Conservation (phyloP, 2,329 filamentous ascomycete species). For the Venturia asperata region DNA sequence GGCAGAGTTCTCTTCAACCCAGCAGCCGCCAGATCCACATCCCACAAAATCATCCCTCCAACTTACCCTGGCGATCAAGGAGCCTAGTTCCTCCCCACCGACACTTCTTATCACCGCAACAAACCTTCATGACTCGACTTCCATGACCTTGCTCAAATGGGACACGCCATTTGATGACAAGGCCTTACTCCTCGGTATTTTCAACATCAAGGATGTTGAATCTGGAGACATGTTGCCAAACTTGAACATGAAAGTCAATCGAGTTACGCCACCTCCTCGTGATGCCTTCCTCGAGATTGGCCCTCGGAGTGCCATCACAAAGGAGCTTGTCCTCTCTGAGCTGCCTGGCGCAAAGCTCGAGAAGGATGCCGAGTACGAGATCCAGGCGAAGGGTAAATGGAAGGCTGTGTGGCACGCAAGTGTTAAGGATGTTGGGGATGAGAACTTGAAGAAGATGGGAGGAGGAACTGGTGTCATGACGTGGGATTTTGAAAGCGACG, state of each 20-base stretch:
- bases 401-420: constrained; percentile 29
- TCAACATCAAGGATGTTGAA: constrained; percentile 28
- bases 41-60: constrained; percentile 5
- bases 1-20: not conserved
- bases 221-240: constrained; percentile 28
- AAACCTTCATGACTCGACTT: constrained; percentile 30
- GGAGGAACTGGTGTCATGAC: constrained; percentile 16
- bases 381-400: constrained; percentile 31
- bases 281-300: constrained; percentile 32
- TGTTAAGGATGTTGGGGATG: constrained; percentile 9
- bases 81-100: constrained; percentile 28
- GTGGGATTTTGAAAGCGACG: constrained; percentile 13
- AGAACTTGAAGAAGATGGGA: constrained; percentile 19
- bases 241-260: constrained; percentile 30
- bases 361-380: constrained; percentile 32
- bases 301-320: constrained; percentile 30
- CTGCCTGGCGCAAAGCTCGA: constrained; percentile 33
- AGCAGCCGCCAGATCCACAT: constrained; percentile 14
- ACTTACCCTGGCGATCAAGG: constrained; percentile 19
- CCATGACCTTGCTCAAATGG: constrained; percentile 36
- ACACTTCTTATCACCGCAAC: constrained; percentile 32
- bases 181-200: constrained; percentile 34
- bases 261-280: constrained; percentile 33
- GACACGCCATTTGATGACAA: constrained; percentile 35
- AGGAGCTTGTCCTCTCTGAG: constrained; percentile 31